Evolutionary conservation across 805 yeast genomes (phyloP).

Genomic region (Kluyveromyces dobzhanskii): DNA sequence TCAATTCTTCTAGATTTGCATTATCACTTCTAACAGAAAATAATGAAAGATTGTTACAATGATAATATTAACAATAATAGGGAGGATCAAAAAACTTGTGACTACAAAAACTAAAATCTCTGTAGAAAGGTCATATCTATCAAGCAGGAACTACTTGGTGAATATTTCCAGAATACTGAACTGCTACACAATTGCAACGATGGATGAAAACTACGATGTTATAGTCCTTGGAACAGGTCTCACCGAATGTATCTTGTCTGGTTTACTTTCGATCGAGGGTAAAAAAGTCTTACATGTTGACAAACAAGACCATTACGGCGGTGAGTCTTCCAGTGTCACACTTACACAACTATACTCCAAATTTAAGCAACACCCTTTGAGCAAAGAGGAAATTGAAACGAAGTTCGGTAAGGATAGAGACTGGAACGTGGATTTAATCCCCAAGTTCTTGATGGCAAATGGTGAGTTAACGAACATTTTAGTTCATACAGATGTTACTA

Average conservation of each 20-base stretch:
- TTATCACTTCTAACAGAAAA: too few species aligned
- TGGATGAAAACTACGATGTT: constrained; percentile 97
- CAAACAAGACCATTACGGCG: constrained; percentile 94
- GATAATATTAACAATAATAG: too few species aligned
- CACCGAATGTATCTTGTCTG: constrained; percentile 93
- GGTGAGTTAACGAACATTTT: constrained; percentile 95
- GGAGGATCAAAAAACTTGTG: too few species aligned
- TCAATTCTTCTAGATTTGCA: too few species aligned
- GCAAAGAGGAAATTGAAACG: constrained; percentile 54
- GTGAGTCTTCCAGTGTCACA: constrained; percentile 77
- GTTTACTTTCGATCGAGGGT: constrained; percentile 93
- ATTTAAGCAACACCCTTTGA: constrained; percentile 73
- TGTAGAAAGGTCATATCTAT: too few species aligned
- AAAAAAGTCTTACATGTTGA: constrained; percentile 95
- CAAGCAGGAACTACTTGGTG: too few species aligned
- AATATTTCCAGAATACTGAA: too few species aligned
- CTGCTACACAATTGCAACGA: constrained; percentile 17
- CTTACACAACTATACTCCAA: constrained; percentile 62
- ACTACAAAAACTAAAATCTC: too few species aligned
- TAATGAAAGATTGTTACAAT: too few species aligned
- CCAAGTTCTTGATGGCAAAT: constrained; percentile 94
- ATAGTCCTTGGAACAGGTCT: constrained; percentile 92
- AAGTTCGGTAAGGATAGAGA: constrained; percentile 87
- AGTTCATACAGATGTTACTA: constrained; percentile 91
- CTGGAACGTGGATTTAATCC: constrained; percentile 96